Evolutionary conservation across 2,329 filamentous ascomycete species (phyloP).

Genomic region (Laburnicola sp.): DNA sequence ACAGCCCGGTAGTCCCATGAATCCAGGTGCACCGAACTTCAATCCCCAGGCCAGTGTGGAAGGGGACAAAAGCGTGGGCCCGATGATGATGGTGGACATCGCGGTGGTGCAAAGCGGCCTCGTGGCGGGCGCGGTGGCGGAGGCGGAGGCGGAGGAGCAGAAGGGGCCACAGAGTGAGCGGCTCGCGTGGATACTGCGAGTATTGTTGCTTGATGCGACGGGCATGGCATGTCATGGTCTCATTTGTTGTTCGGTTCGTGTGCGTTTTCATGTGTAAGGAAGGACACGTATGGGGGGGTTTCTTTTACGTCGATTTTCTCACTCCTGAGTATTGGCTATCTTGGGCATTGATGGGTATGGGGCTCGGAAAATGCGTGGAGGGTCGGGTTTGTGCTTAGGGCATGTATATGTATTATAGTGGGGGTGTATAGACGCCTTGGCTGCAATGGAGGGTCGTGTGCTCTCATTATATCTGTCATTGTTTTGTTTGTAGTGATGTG

Average conservation of each 20-base stretch:
- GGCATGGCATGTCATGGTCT: no score
- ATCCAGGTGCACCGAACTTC: slow-evolving; percentile 41
- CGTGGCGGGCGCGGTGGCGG: slow-evolving; percentile 32
- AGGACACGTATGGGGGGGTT: no score
- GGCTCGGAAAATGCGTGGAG: no score
- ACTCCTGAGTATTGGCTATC: no score
- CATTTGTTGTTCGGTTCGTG: neutral
- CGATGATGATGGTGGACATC: slow-evolving; percentile 38
- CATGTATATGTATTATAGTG: no score
- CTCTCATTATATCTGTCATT: no score
- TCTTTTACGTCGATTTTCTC: no score
- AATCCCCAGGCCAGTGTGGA: slow-evolving; percentile 33
- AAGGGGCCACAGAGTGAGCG: slow-evolving; percentile 12
- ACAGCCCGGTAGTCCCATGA: slow-evolving; percentile 34
- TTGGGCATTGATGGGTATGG: no score
- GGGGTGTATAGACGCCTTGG: no score
- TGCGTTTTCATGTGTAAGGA: neutral
- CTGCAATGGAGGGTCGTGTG: no score
- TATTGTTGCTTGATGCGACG: neutral
- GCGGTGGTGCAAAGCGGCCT: slow-evolving; percentile 24
- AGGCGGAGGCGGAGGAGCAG: slow-evolving; percentile 22
- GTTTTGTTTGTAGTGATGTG: no score
- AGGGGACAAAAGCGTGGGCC: slow-evolving; percentile 40
- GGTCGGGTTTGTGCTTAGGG: no score
- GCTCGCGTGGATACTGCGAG: neutral